Percentiles rank a stretch among this genome's conserved stretches.
phyloP scores from a whole-genome alignment of 805 yeast genomes.

The Myxozyma geophila region DNA sequence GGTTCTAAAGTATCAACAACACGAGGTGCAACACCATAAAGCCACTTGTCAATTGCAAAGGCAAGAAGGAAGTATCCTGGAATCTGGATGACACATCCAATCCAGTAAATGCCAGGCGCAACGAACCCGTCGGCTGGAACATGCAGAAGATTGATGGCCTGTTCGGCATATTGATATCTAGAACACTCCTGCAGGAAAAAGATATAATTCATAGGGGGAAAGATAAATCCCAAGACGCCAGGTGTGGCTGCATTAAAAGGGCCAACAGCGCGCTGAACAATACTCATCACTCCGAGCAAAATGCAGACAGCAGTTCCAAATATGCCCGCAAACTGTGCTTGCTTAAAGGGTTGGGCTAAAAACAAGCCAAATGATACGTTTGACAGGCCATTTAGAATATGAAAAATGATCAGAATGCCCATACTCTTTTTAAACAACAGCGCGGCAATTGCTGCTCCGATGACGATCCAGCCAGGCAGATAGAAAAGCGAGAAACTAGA shows the following conservation, averaged over 20 bases:
- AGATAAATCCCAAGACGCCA: constrained; percentile 42
- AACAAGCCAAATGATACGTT: constrained; percentile 42
- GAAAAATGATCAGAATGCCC: constrained; percentile 41
- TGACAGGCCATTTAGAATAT: constrained; percentile 42
- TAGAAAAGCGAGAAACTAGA: constrained; percentile 42
- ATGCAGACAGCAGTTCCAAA: constrained; percentile 43
- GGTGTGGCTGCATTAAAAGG: constrained; percentile 31
- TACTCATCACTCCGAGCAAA: constrained; percentile 42
- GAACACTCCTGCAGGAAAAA: constrained; percentile 39
- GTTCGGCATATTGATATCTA: constrained; percentile 13
- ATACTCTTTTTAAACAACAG: constrained; percentile 39
- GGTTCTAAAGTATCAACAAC: constrained; percentile 1
- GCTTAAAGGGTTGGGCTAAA: constrained; percentile 41
- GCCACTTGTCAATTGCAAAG: constrained; percentile 1
- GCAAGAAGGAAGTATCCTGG: constrained; percentile 17
- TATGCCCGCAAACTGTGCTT: constrained; percentile 44
- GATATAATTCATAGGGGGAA: constrained; percentile 46
- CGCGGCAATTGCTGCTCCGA: constrained; percentile 38
- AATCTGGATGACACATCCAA: constrained; percentile 22
- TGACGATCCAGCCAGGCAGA: constrained; percentile 43
- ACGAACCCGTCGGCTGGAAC: constrained; percentile 31
- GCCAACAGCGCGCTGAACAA: constrained; percentile 38
- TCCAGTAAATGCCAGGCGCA: constrained; percentile 34
- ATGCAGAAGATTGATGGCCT: constrained; percentile 11
- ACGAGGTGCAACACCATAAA: constrained; percentile 17